Conservation (phyloP, 345 rosid genomes). For the Xanthoceras sorbifolium region DNA sequence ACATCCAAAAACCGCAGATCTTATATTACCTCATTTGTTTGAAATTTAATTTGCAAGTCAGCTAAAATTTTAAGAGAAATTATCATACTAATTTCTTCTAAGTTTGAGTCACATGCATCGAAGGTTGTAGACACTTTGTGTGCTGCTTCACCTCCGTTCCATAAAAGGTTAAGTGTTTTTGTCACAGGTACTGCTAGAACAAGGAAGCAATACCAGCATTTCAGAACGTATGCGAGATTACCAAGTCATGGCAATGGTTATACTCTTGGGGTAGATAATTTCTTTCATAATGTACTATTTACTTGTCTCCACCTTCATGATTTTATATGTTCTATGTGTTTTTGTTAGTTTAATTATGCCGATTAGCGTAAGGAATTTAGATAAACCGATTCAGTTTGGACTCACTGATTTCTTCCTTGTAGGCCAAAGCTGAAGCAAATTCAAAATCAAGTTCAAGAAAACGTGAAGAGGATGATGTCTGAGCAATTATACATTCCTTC, state of each 20-base stretch:
- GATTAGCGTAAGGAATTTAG: conserved; percentile 1
- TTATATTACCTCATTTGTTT: not conserved
- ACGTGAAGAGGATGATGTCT: conserved; percentile 78
- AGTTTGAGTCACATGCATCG: not conserved
- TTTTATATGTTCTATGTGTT: not conserved
- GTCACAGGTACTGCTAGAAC: conserved; percentile 69
- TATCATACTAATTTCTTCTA: not conserved
- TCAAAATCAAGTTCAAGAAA: conserved; percentile 68
- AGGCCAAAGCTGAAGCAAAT: conserved; percentile 75
- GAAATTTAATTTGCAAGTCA: not conserved
- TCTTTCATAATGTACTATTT: not conserved
- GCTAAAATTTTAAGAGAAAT: not conserved
- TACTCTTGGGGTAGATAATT: conserved; percentile 72
- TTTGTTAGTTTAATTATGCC: conserved; percentile 14
- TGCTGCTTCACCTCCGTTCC: not conserved
- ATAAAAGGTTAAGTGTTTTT: not conserved
- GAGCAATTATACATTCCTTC: conserved; percentile 59
- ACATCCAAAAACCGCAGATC: not conserved
- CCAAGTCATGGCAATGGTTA: conserved; percentile 82
- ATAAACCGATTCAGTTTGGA: conserved; percentile 4
- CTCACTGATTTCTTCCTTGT: conserved; percentile 16
- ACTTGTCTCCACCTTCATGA: not conserved
- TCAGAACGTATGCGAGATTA: conserved; percentile 71
- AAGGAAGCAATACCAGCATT: conserved; percentile 46
- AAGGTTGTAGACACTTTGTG: not conserved